phyloP scores from a whole-genome alignment of 257 asterid genomes.

The Penstemon barbatus region DNA sequence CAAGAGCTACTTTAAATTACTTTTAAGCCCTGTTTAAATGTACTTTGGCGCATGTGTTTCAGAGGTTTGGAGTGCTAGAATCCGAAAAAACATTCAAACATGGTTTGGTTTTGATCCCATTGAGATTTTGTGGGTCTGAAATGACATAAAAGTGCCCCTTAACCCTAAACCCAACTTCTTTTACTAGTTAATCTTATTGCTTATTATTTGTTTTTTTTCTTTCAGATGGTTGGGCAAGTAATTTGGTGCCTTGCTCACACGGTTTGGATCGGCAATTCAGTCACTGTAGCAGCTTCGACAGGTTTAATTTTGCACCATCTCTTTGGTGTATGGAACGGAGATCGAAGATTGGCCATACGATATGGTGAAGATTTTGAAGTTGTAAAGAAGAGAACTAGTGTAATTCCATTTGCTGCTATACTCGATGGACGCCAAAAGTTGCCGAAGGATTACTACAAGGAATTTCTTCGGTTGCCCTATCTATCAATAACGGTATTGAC shows the following conservation, averaged over 20 bases:
- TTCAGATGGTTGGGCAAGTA: constrained; percentile 93
- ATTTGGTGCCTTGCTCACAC: constrained; percentile 96
- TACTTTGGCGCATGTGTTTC: no score
- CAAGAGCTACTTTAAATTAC: no score
- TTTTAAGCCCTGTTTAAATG: no score
- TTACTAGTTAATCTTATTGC: neutral
- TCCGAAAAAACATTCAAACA: no score
- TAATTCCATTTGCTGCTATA: constrained; percentile 88
- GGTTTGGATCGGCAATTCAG: constrained; percentile 94
- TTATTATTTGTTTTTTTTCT: neutral
- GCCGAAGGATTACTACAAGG: constrained; percentile 76
- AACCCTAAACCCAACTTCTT: no score
- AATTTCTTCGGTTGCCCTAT: constrained; percentile 81
- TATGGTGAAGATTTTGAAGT: constrained; percentile 83
- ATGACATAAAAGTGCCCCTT: neutral
- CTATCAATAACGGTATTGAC: constrained; percentile 68
- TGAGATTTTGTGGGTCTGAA: no score
- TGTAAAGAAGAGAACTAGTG: constrained; percentile 76
- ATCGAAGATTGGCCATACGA: constrained; percentile 72
- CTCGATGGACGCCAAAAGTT: constrained; percentile 93
- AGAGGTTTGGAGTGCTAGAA: no score
- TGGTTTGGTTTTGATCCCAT: no score
- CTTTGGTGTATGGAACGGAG: constrained; percentile 97
- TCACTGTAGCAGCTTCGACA: constrained; percentile 76
- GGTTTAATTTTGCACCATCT: constrained; percentile 95